phyloP scores from a whole-genome alignment of 2,329 filamentous ascomycete species.

The Fusarium sp. region DNA sequence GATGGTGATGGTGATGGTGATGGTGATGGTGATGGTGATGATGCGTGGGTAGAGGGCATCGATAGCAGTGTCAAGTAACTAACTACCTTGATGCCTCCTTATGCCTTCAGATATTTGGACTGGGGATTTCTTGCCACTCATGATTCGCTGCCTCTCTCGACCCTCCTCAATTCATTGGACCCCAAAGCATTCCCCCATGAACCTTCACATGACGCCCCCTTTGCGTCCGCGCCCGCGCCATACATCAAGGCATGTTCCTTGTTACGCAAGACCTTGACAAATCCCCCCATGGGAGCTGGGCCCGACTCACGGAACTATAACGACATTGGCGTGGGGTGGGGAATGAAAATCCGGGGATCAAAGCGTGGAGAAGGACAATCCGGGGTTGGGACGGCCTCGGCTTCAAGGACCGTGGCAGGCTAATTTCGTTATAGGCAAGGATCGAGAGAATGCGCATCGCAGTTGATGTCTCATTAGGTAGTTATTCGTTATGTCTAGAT shows the following conservation, averaged over 20 bases:
- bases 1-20: neutral
- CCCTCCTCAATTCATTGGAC: neutral
- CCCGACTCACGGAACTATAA: neutral
- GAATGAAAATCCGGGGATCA: conserved; percentile 40
- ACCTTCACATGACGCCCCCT: conserved; percentile 41
- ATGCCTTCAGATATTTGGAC: neutral
- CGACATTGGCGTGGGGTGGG: conserved; percentile 15
- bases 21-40: neutral
- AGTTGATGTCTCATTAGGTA: conserved; percentile 17
- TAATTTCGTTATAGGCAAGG: conserved; percentile 9
- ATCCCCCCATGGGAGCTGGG: conserved; percentile 15
- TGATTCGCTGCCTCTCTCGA: conserved; percentile 6
- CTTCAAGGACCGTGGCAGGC: conserved; percentile 16
- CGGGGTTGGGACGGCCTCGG: conserved; percentile 19
- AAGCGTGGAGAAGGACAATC: conserved; percentile 27
- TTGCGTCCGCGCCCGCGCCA: conserved; percentile 9
- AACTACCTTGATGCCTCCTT: neutral
- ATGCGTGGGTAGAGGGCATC: neutral
- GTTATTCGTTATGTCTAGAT: conserved; percentile 35
- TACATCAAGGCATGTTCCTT: conserved; percentile 9
- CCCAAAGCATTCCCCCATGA: conserved; percentile 17
- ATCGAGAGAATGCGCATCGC: neutral
- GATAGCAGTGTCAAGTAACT: neutral
- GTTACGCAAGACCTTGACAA: conserved; percentile 35
- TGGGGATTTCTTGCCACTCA: neutral